Evolutionary conservation across 2,329 filamentous ascomycete genomes (phyloP).

Genomic region (Penicillium aurantiogriseum): DNA sequence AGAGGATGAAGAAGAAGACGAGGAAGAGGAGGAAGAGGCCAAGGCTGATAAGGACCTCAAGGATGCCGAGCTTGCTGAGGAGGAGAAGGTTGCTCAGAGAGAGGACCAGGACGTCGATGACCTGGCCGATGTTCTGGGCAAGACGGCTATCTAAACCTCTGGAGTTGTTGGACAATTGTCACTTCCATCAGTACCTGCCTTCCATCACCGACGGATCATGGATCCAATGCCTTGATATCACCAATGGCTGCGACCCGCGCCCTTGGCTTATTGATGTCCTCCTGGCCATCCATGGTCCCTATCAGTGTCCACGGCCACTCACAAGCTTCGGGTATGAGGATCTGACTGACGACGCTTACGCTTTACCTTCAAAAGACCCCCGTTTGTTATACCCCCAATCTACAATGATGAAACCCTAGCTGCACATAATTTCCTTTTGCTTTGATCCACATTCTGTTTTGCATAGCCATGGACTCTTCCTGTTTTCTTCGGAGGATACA

Average conservation of each 20-base stretch:
- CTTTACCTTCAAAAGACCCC: constrained; percentile 15
- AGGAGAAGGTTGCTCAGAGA: constrained; percentile 67
- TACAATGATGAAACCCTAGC: constrained; percentile 19
- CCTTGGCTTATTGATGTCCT: not conserved
- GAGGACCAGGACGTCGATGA: constrained; percentile 78
- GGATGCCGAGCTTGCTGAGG: constrained; percentile 53
- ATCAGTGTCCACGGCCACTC: not conserved
- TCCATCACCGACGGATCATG: not conserved
- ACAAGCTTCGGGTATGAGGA: constrained; percentile 12
- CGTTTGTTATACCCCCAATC: constrained; percentile 26
- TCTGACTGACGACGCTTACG: constrained; percentile 21
- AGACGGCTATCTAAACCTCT: constrained; percentile 53
- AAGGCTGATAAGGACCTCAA: constrained; percentile 69
- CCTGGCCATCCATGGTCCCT: constrained; percentile 1
- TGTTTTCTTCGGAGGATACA: constrained; percentile 17
- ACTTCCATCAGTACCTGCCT: constrained; percentile 4
- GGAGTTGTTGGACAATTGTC: constrained; percentile 1
- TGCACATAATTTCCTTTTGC: constrained; percentile 24
- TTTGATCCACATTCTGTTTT: constrained; percentile 21
- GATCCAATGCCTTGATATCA: constrained; percentile 2
- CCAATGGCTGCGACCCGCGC: not conserved
- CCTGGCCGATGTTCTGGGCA: constrained; percentile 71
- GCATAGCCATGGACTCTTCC: constrained; percentile 19
- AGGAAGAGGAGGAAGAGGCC: constrained; percentile 61
- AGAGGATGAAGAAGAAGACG: constrained; percentile 67